Conservation (phyloP, 192 early-diverging fungal genomes). For the Blastocladiella britannica region DNA sequence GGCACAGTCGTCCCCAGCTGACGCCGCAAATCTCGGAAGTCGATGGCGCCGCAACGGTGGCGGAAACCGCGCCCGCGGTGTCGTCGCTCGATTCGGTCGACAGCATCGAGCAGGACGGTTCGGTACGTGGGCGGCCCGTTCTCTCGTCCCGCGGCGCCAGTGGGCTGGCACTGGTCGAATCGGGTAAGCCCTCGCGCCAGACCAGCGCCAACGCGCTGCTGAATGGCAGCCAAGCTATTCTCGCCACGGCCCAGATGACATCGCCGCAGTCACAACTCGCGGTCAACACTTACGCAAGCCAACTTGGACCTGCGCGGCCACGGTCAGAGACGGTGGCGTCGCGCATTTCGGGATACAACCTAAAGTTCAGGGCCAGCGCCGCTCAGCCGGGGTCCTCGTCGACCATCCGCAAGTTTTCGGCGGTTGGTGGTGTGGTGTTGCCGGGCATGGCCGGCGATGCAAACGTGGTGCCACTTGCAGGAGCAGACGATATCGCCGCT, state of each 20-base stretch:
- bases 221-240: too few species aligned
- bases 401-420: background rate
- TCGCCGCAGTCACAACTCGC: background rate
- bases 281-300: too few species aligned
- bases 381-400: background rate
- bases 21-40: too few species aligned
- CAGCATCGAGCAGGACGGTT: too few species aligned
- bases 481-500: too few species aligned
- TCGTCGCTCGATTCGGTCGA: too few species aligned
- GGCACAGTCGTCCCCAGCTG: too few species aligned
- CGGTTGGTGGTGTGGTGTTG: background rate
- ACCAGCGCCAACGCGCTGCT: background rate
- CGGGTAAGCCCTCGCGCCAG: background rate
- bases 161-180: background rate
- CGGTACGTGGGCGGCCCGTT: too few species aligned
- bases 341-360: background rate
- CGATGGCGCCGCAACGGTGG: too few species aligned
- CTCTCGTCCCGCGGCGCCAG: too few species aligned
- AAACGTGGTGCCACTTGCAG: background rate
- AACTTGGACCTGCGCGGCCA: too few species aligned
- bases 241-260: background rate
- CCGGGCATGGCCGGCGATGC: background rate
- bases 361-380: background rate
- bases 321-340: background rate
- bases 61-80: too few species aligned